Evolutionary conservation across 768 basidiomycete genomes (phyloP).

Genomic region (Suillus tomentosus): DNA sequence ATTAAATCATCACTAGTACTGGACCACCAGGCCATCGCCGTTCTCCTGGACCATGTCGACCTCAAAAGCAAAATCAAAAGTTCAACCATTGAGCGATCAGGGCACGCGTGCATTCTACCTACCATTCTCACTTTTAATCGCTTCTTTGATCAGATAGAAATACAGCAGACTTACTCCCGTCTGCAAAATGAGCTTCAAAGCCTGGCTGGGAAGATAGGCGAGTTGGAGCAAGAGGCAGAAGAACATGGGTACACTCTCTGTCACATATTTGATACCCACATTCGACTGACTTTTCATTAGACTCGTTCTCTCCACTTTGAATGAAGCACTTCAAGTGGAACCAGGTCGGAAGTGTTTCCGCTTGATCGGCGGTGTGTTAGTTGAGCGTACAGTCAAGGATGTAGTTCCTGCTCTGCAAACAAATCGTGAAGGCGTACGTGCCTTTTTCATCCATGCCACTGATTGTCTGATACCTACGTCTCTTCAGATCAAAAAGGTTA

Average conservation of each 20-base stretch:
- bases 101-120: constrained; percentile 47
- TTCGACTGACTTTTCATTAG: constrained; percentile 41
- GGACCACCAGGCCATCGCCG: neutral
- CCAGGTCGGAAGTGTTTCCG: constrained; percentile 96
- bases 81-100: constrained; percentile 63
- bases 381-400: constrained; percentile 94
- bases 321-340: constrained; percentile 78
- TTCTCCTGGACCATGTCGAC: constrained; percentile 42
- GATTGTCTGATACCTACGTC: constrained; percentile 19
- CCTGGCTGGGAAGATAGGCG: constrained; percentile 93
- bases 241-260: constrained; percentile 77
- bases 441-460: neutral
- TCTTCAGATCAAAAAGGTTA: constrained; percentile 77
- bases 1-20: constrained; percentile 15
- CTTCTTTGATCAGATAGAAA: constrained; percentile 64
- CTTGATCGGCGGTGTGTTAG: constrained; percentile 92
- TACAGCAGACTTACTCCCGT: constrained; percentile 79
- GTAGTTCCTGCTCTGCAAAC: constrained; percentile 88
- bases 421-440: constrained; percentile 83
- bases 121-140: constrained; percentile 30
- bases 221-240: constrained; percentile 93
- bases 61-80: constrained; percentile 62
- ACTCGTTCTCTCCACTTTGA: constrained; percentile 84
- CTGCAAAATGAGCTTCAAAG: constrained; percentile 88
- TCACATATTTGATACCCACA: constrained; percentile 6